Evolutionary conservation across 1,284 basidiomycete species (phyloP).

Genomic region (Boletus smithii): DNA sequence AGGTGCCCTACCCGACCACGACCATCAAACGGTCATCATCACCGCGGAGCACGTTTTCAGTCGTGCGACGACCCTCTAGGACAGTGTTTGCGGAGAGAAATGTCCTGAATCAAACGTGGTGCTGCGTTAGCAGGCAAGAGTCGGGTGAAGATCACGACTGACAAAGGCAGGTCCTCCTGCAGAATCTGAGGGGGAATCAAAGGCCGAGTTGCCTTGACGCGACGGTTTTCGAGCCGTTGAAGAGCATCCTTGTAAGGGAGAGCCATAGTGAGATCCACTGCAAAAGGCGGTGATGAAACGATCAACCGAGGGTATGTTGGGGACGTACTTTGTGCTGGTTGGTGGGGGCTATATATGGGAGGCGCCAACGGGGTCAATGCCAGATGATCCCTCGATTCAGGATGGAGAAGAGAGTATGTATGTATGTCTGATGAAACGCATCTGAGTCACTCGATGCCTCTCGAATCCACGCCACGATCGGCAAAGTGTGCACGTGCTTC

Average conservation of each 20-base stretch:
- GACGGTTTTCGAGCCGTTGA: slow-evolving; percentile 77
- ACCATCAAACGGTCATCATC: slow-evolving; percentile 88
- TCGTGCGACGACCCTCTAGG: slow-evolving; percentile 75
- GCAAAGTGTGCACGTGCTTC: slow-evolving; percentile 21
- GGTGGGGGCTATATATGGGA: no score
- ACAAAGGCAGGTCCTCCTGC: slow-evolving; percentile 83
- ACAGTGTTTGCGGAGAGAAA: slow-evolving; percentile 77
- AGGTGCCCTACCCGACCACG: slow-evolving; percentile 61
- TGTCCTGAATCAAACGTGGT: slow-evolving; percentile 42
- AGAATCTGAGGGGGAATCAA: slow-evolving; percentile 91
- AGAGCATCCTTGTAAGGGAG: slow-evolving; percentile 77
- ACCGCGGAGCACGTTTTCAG: slow-evolving; percentile 78
- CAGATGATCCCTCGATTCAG: no score
- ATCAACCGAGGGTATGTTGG: background rate
- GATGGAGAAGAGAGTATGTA: background rate
- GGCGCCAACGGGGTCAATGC: no score
- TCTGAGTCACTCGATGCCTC: no score
- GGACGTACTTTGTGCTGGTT: slow-evolving; percentile 19
- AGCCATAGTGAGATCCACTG: slow-evolving; percentile 48
- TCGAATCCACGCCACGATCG: slow-evolving; percentile 4
- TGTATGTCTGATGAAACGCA: no score
- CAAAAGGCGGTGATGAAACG: slow-evolving; percentile 8
- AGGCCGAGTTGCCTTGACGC: slow-evolving; percentile 83
- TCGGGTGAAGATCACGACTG: slow-evolving; percentile 24
- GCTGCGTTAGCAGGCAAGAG: slow-evolving; percentile 4